These are phyloP conservation scores for Raddia guianensis DNA, from an alignment of 176 grass and related monocot genomes.

Conservation along the genomic window DNA sequence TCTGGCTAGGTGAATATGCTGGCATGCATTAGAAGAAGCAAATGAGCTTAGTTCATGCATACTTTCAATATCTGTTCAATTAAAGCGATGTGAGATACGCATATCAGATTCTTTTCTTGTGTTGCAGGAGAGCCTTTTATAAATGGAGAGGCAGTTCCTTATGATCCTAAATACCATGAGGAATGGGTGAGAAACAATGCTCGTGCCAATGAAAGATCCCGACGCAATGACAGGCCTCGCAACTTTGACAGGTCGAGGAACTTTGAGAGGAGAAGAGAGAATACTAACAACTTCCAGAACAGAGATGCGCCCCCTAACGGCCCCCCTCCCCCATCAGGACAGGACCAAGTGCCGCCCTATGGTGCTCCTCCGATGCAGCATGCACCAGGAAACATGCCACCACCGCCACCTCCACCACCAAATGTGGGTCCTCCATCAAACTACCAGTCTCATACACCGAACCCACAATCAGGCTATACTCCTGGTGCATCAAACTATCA, in stretches of 20 bases:
- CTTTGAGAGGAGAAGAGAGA: slow-evolving; percentile 83
- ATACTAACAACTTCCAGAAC: slow-evolving; percentile 76
- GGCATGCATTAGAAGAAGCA: neutral
- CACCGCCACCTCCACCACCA: slow-evolving; percentile 35
- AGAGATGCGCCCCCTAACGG: slow-evolving; percentile 49
- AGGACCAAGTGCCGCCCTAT: slow-evolving; percentile 37
- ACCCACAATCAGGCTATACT: slow-evolving; percentile 42
- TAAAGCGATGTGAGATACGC: neutral
- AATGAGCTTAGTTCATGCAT: neutral
- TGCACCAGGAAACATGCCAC: slow-evolving; percentile 43
- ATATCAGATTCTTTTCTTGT: slow-evolving; percentile 17
- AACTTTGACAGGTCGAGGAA: slow-evolving; percentile 84
- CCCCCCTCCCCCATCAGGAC: slow-evolving; percentile 40
- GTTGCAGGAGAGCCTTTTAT: slow-evolving; percentile 90
- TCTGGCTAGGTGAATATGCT: neutral
- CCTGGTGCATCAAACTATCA: slow-evolving; percentile 47
- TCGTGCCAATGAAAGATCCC: slow-evolving; percentile 58
- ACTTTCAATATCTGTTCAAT: neutral
- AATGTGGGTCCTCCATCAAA: slow-evolving; percentile 31
- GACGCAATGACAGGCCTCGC: slow-evolving; percentile 82
- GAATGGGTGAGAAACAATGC: slow-evolving; percentile 82
- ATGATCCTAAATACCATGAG: slow-evolving; percentile 86
- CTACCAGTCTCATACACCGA: slow-evolving; percentile 48
- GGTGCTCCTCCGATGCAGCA: slow-evolving; percentile 43
- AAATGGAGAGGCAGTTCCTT: slow-evolving; percentile 81